Evolutionary conservation across 306 rosid species (phyloP).

Genomic region (Psophocarpus tetragonolobus): DNA sequence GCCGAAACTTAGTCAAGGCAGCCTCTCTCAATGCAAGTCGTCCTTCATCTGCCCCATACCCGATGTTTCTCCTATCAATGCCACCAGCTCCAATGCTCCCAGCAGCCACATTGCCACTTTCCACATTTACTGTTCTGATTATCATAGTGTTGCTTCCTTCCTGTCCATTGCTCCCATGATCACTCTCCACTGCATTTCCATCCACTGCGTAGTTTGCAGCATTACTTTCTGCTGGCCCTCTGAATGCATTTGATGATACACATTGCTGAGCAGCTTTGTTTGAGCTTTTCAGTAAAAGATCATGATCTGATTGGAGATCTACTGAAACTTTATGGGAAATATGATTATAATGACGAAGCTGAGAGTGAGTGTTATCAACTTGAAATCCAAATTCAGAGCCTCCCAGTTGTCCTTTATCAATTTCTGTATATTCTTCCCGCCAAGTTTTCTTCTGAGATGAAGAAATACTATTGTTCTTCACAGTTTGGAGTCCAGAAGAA

Average conservation of each 20-base stretch:
- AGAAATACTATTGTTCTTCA: constrained; percentile 38
- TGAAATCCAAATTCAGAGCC: constrained; percentile 49
- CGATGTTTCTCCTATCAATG: constrained; percentile 36
- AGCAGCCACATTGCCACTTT: constrained; percentile 40
- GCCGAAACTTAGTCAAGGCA: constrained; percentile 69
- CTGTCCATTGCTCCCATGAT: constrained; percentile 51
- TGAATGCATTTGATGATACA: constrained; percentile 45
- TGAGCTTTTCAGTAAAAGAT: constrained; percentile 37
- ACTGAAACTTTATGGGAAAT: constrained; percentile 38
- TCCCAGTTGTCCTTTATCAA: constrained; percentile 34
- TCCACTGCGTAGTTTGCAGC: constrained; percentile 39
- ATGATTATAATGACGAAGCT: constrained; percentile 52
- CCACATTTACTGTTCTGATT: constrained; percentile 33
- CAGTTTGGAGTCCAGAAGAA: constrained; percentile 42
- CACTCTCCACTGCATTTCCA: constrained; percentile 50
- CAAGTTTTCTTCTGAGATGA: constrained; percentile 41
- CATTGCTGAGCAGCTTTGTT: constrained; percentile 43
- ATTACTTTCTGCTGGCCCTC: constrained; percentile 47
- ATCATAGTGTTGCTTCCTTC: constrained; percentile 46
- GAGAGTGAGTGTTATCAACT: constrained; percentile 44
- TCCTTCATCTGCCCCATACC: constrained; percentile 50
- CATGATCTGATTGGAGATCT: constrained; percentile 38
- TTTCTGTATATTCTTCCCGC: constrained; percentile 38
- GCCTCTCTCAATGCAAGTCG: constrained; percentile 66
- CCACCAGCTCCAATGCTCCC: constrained; percentile 41